Conservation (phyloP, 257 asterid species). For the Jacaranda copaia region DNA sequence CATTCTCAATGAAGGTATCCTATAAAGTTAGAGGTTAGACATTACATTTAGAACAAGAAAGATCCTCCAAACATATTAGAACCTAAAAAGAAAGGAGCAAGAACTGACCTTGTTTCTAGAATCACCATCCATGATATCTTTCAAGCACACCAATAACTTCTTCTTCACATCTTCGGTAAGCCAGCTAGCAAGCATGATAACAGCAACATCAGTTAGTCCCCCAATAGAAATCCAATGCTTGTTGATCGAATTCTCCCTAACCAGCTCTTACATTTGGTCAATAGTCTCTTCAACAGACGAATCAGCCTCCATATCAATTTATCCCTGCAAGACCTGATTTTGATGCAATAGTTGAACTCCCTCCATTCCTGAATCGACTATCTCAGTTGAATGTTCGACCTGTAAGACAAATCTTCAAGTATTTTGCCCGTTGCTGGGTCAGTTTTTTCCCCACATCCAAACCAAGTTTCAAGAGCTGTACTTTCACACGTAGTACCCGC, state of each 20-base stretch:
- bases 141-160: conserved; percentile 46
- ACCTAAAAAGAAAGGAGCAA: not conserved
- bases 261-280: conserved; percentile 48
- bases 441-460: conserved; percentile 47
- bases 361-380: conserved; percentile 73
- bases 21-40: conserved; percentile 29
- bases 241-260: conserved; percentile 51
- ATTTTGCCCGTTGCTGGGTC: conserved; percentile 66
- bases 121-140: conserved; percentile 57
- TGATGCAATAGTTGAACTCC: conserved; percentile 65
- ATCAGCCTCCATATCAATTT: conserved; percentile 42
- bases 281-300: conserved; percentile 48
- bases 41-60: not conserved
- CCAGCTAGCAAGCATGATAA: conserved; percentile 39
- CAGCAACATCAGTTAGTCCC: conserved; percentile 50
- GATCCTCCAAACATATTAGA: not conserved
- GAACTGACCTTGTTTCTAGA: conserved; percentile 63
- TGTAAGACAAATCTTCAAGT: conserved; percentile 54
- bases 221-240: conserved; percentile 71
- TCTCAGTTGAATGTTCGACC: conserved; percentile 61
- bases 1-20: conserved; percentile 56
- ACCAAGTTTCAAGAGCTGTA: conserved; percentile 56
- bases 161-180: conserved; percentile 35
- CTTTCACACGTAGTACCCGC: conserved; percentile 72
- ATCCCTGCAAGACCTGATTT: conserved; percentile 59